These are phyloP conservation scores for Saturnispora saitoi DNA, from an alignment of 805 yeast species.

Conservation along the genomic window DNA sequence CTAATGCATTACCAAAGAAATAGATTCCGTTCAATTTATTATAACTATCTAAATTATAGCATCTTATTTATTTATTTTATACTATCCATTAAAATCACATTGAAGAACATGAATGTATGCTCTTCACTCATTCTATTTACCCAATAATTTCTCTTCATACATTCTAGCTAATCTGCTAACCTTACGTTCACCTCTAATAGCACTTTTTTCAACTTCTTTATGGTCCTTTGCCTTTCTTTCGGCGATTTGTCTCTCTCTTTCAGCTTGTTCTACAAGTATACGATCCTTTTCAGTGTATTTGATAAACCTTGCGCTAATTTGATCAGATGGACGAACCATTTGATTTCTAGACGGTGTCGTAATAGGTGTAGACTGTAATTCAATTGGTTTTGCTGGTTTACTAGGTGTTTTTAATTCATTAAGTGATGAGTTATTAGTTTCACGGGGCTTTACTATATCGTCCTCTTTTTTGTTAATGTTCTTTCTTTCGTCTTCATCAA, in stretches of 20 bases:
- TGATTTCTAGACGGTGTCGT: constrained; percentile 1
- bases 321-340: constrained; percentile 22
- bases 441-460: not conserved
- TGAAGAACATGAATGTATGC: not conserved
- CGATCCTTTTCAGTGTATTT: constrained; percentile 28
- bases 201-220: constrained; percentile 28
- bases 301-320: constrained; percentile 19
- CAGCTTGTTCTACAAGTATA: constrained; percentile 17
- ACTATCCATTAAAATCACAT: not conserved
- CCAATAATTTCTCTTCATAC: constrained; percentile 38
- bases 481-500: constrained; percentile 1
- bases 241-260: constrained; percentile 12
- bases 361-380: constrained; percentile 2
- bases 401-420: constrained; percentile 8
- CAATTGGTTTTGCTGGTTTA: constrained; percentile 9
- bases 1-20: constrained; percentile 31
- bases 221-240: constrained; percentile 8
- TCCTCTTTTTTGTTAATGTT: too few relatives aligned
- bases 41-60: not conserved
- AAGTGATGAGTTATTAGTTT: not conserved
- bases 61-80: not conserved
- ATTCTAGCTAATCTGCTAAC: constrained; percentile 43
- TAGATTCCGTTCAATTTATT: not conserved
- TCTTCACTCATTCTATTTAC: constrained; percentile 1
- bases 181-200: constrained; percentile 33